phyloP scores from a whole-genome alignment of 83 land plant genomes.

The Diphasiastrum complanatum region DNA sequence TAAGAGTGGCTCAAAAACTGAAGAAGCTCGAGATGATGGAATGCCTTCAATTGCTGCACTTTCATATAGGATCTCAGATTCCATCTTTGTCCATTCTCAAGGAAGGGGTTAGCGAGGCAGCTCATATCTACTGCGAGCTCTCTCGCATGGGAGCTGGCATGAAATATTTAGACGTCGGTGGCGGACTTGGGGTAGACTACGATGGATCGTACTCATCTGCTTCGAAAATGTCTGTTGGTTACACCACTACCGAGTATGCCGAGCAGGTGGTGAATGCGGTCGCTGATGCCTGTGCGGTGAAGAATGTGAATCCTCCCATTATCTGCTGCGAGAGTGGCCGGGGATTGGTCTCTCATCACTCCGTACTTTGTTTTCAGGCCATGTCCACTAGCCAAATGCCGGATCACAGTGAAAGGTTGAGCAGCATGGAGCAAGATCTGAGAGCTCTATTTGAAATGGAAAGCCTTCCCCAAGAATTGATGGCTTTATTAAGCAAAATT shows the following conservation, averaged over 20 bases:
- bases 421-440: too few relatives aligned
- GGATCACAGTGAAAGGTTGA: too few relatives aligned
- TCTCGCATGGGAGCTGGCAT: constrained; percentile 68
- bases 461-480: constrained; percentile 38
- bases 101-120: constrained; percentile 81
- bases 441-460: constrained; percentile 22
- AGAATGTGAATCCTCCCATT: constrained; percentile 52
- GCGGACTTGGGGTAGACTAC: constrained; percentile 88
- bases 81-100: constrained; percentile 54
- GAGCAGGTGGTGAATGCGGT: constrained; percentile 56
- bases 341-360: constrained; percentile 89
- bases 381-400: too few relatives aligned
- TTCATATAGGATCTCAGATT: constrained; percentile 94
- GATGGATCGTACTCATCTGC: constrained; percentile 67
- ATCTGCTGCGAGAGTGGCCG: constrained; percentile 92
- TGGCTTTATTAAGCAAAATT: constrained; percentile 32
- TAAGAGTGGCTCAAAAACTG: constrained; percentile 47
- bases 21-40: constrained; percentile 48
- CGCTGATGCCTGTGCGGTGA: constrained; percentile 38
- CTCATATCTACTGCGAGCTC: constrained; percentile 75
- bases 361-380: constrained; percentile 79
- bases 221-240: constrained; percentile 78
- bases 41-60: constrained; percentile 83
- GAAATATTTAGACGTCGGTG: constrained; percentile 76
- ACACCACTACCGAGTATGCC: constrained; percentile 68